Percentiles rank a stretch among this genome's conserved stretches.
Evolutionary conservation across 345 rosid genomes (phyloP).

Genomic region (Hibiscus syriacus): DNA sequence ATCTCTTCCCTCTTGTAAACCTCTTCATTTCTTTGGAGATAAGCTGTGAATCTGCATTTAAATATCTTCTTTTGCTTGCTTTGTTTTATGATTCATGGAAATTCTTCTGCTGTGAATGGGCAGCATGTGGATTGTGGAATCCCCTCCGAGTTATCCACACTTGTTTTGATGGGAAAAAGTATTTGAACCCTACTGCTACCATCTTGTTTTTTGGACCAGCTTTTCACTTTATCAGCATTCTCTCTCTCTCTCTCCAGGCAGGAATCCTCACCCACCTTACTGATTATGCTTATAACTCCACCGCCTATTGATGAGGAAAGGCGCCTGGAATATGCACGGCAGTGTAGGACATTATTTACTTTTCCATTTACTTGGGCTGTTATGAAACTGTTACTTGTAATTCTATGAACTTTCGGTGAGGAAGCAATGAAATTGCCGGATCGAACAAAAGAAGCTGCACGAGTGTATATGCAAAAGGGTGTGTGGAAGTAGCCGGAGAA

Average conservation of each 20-base stretch:
- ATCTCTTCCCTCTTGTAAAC: slow-evolving; percentile 61
- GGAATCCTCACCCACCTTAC: slow-evolving; percentile 64
- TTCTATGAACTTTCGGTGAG: slow-evolving; percentile 53
- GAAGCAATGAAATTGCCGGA: slow-evolving; percentile 63
- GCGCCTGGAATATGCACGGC: slow-evolving; percentile 57
- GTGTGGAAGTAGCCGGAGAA: slow-evolving; percentile 61
- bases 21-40: background rate
- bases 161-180: too few species aligned
- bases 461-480: slow-evolving; percentile 61
- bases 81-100: too few species aligned
- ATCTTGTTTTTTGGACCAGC: background rate
- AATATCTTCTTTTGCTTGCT: too few species aligned
- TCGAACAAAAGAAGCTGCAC: slow-evolving; percentile 71
- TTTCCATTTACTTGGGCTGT: too few species aligned
- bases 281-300: slow-evolving; percentile 73
- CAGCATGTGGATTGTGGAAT: too few species aligned
- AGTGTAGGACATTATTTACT: slow-evolving; percentile 12
- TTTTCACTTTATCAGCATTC: slow-evolving; percentile 6
- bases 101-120: too few species aligned
- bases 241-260: slow-evolving; percentile 34
- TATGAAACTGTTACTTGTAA: too few species aligned
- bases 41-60: background rate
- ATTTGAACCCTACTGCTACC: background rate
- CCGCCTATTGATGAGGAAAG: slow-evolving; percentile 79
- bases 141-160: too few species aligned